Conservation (phyloP, 1,284 basidiomycete species). For the Pseudozyma pruni region DNA sequence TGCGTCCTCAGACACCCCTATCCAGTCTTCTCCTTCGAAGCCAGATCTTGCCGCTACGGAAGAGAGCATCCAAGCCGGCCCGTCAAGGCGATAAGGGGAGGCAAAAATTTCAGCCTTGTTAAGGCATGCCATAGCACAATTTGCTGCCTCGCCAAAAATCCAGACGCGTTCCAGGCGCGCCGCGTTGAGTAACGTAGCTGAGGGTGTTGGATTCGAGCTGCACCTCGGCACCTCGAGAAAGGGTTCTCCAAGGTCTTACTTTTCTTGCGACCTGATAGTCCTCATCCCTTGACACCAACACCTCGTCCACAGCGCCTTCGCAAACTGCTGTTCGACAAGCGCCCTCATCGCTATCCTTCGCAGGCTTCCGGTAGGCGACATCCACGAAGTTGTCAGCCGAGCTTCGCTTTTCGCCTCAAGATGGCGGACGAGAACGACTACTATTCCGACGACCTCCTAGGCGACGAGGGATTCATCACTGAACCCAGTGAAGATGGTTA, state of each 20-base stretch:
- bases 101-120: too few relatives aligned
- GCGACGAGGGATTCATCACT: conserved; percentile 39
- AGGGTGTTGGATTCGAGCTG: conserved; percentile 34
- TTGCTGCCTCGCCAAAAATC: background rate
- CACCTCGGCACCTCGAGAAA: conserved; percentile 8
- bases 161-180: conserved; percentile 33
- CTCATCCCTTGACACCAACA: background rate
- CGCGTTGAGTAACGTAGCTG: conserved; percentile 32
- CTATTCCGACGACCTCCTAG: conserved; percentile 55
- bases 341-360: too few relatives aligned
- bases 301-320: background rate
- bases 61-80: background rate
- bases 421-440: conserved; percentile 46
- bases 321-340: too few relatives aligned
- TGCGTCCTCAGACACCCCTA: background rate
- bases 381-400: background rate
- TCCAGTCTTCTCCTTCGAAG: background rate
- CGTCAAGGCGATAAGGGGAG: too few relatives aligned
- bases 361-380: background rate
- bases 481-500: conserved; percentile 32
- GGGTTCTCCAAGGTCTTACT: background rate
- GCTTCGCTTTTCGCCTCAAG: conserved; percentile 3
- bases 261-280: background rate
- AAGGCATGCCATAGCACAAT: too few relatives aligned
- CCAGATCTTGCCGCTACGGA: background rate